Base-by-base conservation (phyloP, 2,329 filamentous ascomycete species). In the Sphaerulina vaccinii region DNA sequence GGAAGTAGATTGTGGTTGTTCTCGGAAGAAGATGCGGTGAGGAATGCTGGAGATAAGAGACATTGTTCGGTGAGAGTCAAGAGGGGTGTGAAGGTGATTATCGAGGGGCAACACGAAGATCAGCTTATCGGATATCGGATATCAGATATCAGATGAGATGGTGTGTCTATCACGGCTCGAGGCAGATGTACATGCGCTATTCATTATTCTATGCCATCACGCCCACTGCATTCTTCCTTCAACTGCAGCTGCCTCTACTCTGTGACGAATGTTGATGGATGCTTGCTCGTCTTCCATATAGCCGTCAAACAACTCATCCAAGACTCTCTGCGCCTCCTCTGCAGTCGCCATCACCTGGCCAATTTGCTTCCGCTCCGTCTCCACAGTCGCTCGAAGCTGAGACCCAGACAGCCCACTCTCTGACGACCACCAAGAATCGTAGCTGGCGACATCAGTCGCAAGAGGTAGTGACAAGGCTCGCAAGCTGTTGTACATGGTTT, bases 141-240 rank as follows among this genome's bases (percentile, higher is more conserved):
- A 5, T 5, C 5, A 27, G 6, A 10, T 27, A 27, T 10, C 24
- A 6, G 24, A 10, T 27, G 24, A 5, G 24, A 27, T 27, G 24
- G 24, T 6, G 10, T 27, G 10, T 27, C 10, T n/a, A n/a, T n/a
- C n/a, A n/a, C n/a, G n/a, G n/a, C n/a, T n/a, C n/a, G n/a, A n/a
- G n/a, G n/a, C n/a, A n/a, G 24, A 27, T 5, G 24, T 6, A 27
- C 24, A 27, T 5, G 10, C n/a, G 36, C 36, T 9, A 7, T 9
- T 8, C 36, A n/a, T 15, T 23, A 15, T 27, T 6, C 24, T 27
- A 27, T 10, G n/a, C 3, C 8, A 6, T 45, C 32, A 48, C 43
- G 36, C 23, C 50, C 50, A 52, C 8, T 52, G 29, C 32, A 52
- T 19, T 13, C 6, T 52, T 18, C 35, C 45, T 32, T 39, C 39